Conservation (phyloP, 2,329 filamentous ascomycete genomes). For the Fusarium nanum region DNA sequence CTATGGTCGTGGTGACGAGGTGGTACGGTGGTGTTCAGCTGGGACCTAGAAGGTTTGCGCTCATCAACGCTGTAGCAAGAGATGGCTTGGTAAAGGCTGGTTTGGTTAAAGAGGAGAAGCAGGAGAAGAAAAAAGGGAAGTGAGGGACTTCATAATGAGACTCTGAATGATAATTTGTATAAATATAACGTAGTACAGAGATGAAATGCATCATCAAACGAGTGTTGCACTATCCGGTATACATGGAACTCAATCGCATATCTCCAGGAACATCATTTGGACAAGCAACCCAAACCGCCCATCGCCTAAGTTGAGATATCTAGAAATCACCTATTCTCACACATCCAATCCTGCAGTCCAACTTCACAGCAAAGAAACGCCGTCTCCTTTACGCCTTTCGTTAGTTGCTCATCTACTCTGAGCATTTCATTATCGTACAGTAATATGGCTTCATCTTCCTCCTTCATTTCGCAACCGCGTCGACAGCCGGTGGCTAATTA, state of each 20-base stretch:
- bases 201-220: constrained; percentile 15
- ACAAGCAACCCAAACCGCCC: constrained; percentile 24
- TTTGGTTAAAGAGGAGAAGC: constrained; percentile 65
- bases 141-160: constrained; percentile 33
- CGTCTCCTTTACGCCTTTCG: constrained; percentile 26
- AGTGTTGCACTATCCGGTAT: constrained; percentile 44
- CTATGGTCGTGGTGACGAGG: constrained; percentile 89
- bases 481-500: constrained; percentile 14
- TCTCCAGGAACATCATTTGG: constrained; percentile 32
- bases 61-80: constrained; percentile 88
- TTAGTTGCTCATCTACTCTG: constrained; percentile 6
- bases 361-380: constrained; percentile 31
- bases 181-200: neutral
- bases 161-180: neutral
- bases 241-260: constrained; percentile 26
- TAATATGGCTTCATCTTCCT: neutral
- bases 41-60: constrained; percentile 87
- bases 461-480: neutral
- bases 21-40: constrained; percentile 96
- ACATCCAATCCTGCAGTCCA: neutral
- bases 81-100: constrained; percentile 85
- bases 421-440: constrained; percentile 31
- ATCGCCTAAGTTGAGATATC: constrained; percentile 8
- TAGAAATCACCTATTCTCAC: constrained; percentile 4
- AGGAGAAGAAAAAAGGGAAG: constrained; percentile 51